Evolutionary conservation across 352 stramenopile species (phyloP).

Genomic region (Thalassiosira tumida): DNA sequence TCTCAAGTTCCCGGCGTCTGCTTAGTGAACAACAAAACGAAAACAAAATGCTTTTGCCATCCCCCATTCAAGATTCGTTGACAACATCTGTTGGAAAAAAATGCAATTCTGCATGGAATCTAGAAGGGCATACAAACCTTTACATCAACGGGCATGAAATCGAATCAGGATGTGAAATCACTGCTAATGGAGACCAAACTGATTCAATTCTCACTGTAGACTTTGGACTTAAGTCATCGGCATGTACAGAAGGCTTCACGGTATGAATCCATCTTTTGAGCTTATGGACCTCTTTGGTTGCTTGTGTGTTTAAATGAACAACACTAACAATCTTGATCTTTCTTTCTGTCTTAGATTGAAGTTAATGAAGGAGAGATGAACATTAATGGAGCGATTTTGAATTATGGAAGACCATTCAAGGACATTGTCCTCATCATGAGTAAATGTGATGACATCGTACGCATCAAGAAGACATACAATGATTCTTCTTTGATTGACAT

Average conservation of each 20-base stretch:
- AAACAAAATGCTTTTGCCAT: neutral
- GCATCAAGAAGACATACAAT: constrained; percentile 37
- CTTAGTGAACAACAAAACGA: neutral
- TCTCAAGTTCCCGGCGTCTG: too few relatives aligned
- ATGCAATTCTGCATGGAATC: constrained; percentile 13
- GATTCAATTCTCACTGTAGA: constrained; percentile 10
- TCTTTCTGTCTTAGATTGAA: too few relatives aligned
- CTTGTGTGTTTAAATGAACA: too few relatives aligned
- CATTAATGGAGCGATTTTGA: neutral
- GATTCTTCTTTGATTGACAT: neutral
- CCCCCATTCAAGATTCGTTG: neutral
- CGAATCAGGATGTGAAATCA: constrained; percentile 17
- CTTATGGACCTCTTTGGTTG: too few relatives aligned
- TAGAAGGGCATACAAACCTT: constrained; percentile 39
- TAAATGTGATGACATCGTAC: constrained; percentile 29
- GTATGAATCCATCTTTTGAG: too few relatives aligned
- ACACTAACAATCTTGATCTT: too few relatives aligned
- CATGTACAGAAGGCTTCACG: constrained; percentile 8
- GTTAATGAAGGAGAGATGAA: constrained; percentile 14
- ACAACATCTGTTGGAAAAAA: neutral
- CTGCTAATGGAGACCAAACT: neutral
- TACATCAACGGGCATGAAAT: constrained; percentile 15
- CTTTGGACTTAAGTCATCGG: constrained; percentile 12
- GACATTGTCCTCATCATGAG: constrained; percentile 27
- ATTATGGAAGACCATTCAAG: neutral